Base-by-base conservation (phyloP, 176 grass and related monocot genomes). In the Thinopyrum elongatum region DNA sequence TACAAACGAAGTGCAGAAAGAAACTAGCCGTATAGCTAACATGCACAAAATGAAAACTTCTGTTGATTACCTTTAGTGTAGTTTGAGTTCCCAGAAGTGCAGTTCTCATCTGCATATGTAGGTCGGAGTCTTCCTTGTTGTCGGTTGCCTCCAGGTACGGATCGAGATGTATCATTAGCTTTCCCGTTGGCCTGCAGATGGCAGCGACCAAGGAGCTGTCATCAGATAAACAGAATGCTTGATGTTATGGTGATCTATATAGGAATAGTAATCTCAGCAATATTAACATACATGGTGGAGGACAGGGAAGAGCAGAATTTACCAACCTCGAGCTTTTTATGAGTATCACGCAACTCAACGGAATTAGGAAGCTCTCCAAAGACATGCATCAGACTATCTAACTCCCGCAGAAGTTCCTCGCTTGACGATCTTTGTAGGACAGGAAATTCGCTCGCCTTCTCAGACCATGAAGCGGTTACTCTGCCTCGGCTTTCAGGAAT, bases 151-250 rank as follows among this genome's bases (percentile, higher is more conserved):
- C 74, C 83, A 55, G 77, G 51, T 51, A 64, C 67, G 46, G 71
- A 83, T 87, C 67, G 53, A 83, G 83, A 65, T 81, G 79, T 36
- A 34, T 30, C 4, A 4, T 28, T 23, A 19, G 38, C 73, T 65
- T 89, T 90, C 74, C 35, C 85, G 42, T 74, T 89, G 65, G 38
- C 82, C 97, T 99, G 91, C 68, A 74, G 6, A 80, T 77, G 15
- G 41, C 11, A 69, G 47, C 28, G 19, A 41, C 5, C 31, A 42
- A 85, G 13, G 74, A 66, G 38, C 2, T 23, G n/a, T 69, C 16
- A 5, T 84, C 57, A 88, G 61, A 46, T 6, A 27, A 79, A 60
- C 62, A 30, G 21, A 10, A 22, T 11, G 0, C 5, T 42, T 53
- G 29, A n/a, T 10, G 22, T 74, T 29, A 60, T 55, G 14, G 2